Evolutionary conservation across 768 basidiomycete genomes (phyloP), one percentile per base, ranked within the genome.

Genomic region (Auriscalpium microsporum): DNA sequence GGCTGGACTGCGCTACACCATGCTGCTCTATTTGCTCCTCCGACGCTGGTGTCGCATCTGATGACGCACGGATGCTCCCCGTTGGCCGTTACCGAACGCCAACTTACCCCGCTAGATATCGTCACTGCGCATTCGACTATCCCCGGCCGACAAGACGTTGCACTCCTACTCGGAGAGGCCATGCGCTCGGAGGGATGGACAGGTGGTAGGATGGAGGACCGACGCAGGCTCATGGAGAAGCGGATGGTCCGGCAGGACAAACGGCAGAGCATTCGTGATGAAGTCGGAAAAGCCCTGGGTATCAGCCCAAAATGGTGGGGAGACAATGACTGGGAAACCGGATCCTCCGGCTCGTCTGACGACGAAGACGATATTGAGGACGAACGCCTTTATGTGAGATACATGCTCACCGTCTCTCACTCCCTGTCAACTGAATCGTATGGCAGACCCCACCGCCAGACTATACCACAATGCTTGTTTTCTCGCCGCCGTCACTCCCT

Each of bases 1-100:
- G 94, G 95, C 36, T 98, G 96, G 96, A 93, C 91, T 10, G 84
- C 94, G 3, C 76, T 99, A 11, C 95, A 97, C 64, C 86, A 95
- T 72, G 92, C 95, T 8, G 89, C 89, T 8, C 71, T 98, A 51
- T 74, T 90, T 38, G 84, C 91, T 11, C 93, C 95, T 35, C 90
- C 94, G 3, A 94, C 94, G 2, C 74, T 98, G 19, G 80, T 98
- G 19, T 92, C 94, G 0, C 87, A 92, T 75, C 76, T 99, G 21
- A 85, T 98, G 72, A 95, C 91, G 10, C 89, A 92, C 62, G 91
- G 92, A 47, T 91, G 90, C 58, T 93, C 91, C 23, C 84, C 90
- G 0, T 83, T 90, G 58, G 79, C 83, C 6, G 67, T 81, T 46
- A 95, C 94, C 23, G 78, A 77, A 62, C 83, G 87, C 40, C 86